A percentile compares a stretch with the other conserved stretches of the same genome.
phyloP scores from a whole-genome alignment of 2,329 filamentous ascomycete species.

The Cladosporium sp. region DNA sequence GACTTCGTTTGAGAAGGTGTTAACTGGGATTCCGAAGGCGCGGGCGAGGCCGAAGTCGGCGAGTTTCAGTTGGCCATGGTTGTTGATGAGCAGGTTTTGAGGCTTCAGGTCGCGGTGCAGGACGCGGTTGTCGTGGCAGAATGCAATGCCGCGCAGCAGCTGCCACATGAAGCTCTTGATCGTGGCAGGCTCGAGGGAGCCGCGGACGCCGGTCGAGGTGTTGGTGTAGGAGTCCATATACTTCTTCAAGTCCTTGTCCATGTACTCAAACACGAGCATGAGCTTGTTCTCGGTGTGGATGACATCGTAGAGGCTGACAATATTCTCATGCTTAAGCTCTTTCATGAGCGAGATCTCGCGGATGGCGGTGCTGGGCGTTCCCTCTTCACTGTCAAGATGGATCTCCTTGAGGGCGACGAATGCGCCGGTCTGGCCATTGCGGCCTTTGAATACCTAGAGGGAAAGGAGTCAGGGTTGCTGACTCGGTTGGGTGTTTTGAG shows the following conservation, averaged over 20 bases:
- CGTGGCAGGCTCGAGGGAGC: constrained; percentile 77
- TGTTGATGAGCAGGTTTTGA: constrained; percentile 93
- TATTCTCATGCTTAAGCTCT: constrained; percentile 97
- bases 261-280: constrained; percentile 98
- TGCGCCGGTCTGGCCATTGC: constrained; percentile 93
- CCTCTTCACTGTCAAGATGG: constrained; percentile 96
- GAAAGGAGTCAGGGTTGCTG: background rate
- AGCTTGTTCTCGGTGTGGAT: constrained; percentile 99
- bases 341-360: constrained; percentile 99
- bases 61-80: constrained; percentile 81
- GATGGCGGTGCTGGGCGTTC: constrained; percentile 93
- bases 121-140: constrained; percentile 95
- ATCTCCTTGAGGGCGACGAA: constrained; percentile 97
- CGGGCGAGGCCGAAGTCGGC: constrained; percentile 91
- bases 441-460: constrained; percentile 87
- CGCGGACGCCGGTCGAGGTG: constrained; percentile 70
- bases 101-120: constrained; percentile 94
- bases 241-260: constrained; percentile 97
- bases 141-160: constrained; percentile 88
- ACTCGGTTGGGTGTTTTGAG: background rate
- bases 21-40: constrained; percentile 94
- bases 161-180: constrained; percentile 99
- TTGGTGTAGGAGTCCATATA: constrained; percentile 70
- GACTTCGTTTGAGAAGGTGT: constrained; percentile 97
- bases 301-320: constrained; percentile 94